Evolutionary conservation across 2,329 filamentous ascomycete species (phyloP), one percentile per base, ranked within the genome.

Genomic region (Diplocarpon mali): DNA sequence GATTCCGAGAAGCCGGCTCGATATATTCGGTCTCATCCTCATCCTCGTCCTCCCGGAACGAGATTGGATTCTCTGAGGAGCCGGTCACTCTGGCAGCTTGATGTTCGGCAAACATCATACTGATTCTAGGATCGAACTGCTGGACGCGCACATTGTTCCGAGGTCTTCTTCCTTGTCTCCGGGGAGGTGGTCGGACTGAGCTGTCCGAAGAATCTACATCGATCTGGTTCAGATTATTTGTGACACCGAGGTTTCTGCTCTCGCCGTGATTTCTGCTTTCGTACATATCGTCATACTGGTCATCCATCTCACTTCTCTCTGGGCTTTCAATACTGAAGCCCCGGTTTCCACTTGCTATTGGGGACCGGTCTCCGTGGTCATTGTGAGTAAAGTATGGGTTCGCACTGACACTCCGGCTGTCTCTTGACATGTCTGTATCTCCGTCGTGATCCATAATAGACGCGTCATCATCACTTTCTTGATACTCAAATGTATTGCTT

Each of bases 361-460:
- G 38, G 11, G 34, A 36, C 6, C 12, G 32, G 15, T 46, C 29
- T 12, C 38, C 36, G 16, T 35, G 20, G 24, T 42, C 34, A 11
- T 40, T 41, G 11, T 41, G 38, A 35, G 41, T 41, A 17, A 15
- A 41, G 17, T 49, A 47, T 28, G 48, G 37, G 15, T 35, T 47
- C 14, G 44, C 20, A 31, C 48, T 51, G 1, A 43, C 42, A 36
- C 48, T 49, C 17, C 42, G 46, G 29, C 42, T 52, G 14, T 39
- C 35, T 38, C 49, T 46, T 17, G 51, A 50, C 61, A 64, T 64
- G 40, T 63, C 60, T 28, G 61, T 60, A 40, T 64, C 61, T 12
- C 61, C 61, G 44, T 64, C 61, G 9, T 46, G 37, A 44, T 64
- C 61, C 38, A 54, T 59, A 28, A 40, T 44, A 9, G 41, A 38